A percentile compares a stretch with the other conserved stretches of the same genome.
Conservation (phyloP, 2,329 filamentous ascomycete species). For the Aschersonia sp. region DNA sequence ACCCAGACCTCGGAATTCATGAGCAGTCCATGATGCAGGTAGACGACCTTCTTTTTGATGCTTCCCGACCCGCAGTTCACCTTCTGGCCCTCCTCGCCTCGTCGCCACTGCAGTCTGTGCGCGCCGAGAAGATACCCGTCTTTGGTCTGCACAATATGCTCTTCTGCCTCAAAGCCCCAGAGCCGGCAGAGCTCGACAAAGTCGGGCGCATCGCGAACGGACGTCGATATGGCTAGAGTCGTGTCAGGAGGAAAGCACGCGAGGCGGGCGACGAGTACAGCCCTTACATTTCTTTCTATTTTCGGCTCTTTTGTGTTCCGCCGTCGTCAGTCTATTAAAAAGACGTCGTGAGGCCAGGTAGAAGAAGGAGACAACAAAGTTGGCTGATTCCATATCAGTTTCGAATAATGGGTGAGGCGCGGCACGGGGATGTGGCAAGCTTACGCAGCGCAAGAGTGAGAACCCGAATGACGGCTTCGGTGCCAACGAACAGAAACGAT, state of each 20-base stretch:
- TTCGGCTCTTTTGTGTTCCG: constrained; percentile 52
- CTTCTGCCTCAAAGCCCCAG: constrained; percentile 86
- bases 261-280: constrained; percentile 7
- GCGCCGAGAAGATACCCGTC: constrained; percentile 89
- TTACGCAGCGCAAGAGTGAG: constrained; percentile 78
- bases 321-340: constrained; percentile 66
- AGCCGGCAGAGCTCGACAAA: constrained; percentile 89
- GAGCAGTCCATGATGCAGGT: constrained; percentile 86
- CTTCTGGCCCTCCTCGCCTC: constrained; percentile 63
- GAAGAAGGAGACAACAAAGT: constrained; percentile 66
- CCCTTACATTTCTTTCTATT: constrained; percentile 48
- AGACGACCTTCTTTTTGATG: constrained; percentile 71
- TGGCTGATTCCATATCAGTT: constrained; percentile 34
- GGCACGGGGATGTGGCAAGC: constrained; percentile 14
- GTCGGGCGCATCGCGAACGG: constrained; percentile 74
- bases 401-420: constrained; percentile 1
- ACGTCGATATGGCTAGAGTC: constrained; percentile 48
- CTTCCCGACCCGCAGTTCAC: constrained; percentile 61
- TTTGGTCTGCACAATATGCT: constrained; percentile 87
- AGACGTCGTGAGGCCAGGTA: constrained; percentile 70
- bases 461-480: constrained; percentile 73
- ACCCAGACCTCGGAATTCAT: constrained; percentile 99
- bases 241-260: constrained; percentile 30
- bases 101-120: constrained; percentile 72
- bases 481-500: constrained; percentile 68